These are phyloP conservation scores for Alternaria gaisen DNA, from an alignment of 2,329 filamentous ascomycete genomes.

Conservation along the genomic window DNA sequence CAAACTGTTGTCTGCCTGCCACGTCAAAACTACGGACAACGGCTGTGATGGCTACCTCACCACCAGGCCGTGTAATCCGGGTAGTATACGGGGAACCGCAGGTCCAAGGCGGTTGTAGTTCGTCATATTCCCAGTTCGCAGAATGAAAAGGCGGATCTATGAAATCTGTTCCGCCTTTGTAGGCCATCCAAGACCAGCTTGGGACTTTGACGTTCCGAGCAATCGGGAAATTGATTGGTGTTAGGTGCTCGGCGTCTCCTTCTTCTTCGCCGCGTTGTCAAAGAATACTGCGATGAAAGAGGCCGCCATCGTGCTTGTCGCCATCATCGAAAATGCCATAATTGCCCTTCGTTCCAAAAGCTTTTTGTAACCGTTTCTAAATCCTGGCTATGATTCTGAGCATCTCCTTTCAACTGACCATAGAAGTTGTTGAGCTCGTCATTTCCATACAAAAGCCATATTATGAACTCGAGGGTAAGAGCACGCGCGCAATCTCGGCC, in stretches of 20 bases:
- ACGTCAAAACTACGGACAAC: slow-evolving; percentile 19
- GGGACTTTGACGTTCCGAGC: slow-evolving; percentile 11
- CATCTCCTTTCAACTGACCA: neutral
- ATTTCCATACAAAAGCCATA: slow-evolving; percentile 35
- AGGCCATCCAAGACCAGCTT: slow-evolving; percentile 30
- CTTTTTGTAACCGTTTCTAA: slow-evolving; percentile 35
- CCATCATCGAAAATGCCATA: slow-evolving; percentile 44
- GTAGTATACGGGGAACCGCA: neutral
- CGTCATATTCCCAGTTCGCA: slow-evolving; percentile 10
- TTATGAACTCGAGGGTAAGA: slow-evolving; percentile 34
- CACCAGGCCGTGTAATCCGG: neutral
- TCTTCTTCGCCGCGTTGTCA: slow-evolving; percentile 35
- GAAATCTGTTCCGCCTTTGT: slow-evolving; percentile 27
- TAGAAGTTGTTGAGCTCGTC: slow-evolving; percentile 11
- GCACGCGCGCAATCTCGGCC: too few species aligned
- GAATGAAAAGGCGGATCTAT: slow-evolving; percentile 6
- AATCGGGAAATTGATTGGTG: slow-evolving; percentile 6
- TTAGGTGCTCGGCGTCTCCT: neutral
- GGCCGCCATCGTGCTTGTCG: slow-evolving; percentile 9
- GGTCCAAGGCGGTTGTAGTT: slow-evolving; percentile 12
- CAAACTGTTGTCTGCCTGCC: slow-evolving; percentile 9
- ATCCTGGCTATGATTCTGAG: slow-evolving; percentile 11
- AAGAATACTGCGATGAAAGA: slow-evolving; percentile 41
- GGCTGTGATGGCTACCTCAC: slow-evolving; percentile 16
- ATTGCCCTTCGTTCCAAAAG: slow-evolving; percentile 38